Conservation (phyloP, 306 rosid species). For the Rosa rugosa region DNA sequence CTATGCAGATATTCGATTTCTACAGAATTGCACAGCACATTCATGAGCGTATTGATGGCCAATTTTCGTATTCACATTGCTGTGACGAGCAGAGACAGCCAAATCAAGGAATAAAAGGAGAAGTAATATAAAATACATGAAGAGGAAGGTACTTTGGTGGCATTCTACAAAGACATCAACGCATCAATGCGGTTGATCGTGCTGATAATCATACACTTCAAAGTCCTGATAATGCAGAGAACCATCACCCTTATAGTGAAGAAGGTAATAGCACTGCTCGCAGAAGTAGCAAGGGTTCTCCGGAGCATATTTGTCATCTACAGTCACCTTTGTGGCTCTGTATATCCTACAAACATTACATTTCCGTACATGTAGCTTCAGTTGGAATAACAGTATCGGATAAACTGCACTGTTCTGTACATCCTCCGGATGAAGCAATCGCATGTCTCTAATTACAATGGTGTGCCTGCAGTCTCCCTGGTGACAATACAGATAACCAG, state of each 20-base stretch:
- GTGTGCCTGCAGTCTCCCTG: slow-evolving; percentile 89
- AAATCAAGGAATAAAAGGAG: neutral
- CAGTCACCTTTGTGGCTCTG: slow-evolving; percentile 71
- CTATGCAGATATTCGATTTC: neutral
- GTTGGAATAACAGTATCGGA: slow-evolving; percentile 67
- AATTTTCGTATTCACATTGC: no score
- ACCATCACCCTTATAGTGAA: slow-evolving; percentile 59
- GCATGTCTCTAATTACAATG: slow-evolving; percentile 80
- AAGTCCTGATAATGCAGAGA: slow-evolving; percentile 51
- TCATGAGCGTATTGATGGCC: neutral
- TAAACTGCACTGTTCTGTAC: slow-evolving; percentile 57
- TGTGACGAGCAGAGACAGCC: neutral
- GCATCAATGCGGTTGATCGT: slow-evolving; percentile 36
- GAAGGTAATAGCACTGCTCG: slow-evolving; percentile 68
- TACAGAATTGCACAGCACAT: neutral
- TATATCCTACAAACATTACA: slow-evolving; percentile 66
- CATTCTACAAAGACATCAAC: neutral
- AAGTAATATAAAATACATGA: no score
- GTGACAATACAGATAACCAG: slow-evolving; percentile 86
- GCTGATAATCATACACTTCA: slow-evolving; percentile 55
- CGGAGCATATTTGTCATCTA: slow-evolving; percentile 71
- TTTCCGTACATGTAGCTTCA: slow-evolving; percentile 57
- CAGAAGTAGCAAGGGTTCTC: slow-evolving; percentile 75
- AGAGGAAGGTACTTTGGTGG: neutral
- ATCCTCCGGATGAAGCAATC: slow-evolving; percentile 73